Base-by-base conservation (phyloP, 768 basidiomycete genomes). In the Botryobasidium botryosum region DNA sequence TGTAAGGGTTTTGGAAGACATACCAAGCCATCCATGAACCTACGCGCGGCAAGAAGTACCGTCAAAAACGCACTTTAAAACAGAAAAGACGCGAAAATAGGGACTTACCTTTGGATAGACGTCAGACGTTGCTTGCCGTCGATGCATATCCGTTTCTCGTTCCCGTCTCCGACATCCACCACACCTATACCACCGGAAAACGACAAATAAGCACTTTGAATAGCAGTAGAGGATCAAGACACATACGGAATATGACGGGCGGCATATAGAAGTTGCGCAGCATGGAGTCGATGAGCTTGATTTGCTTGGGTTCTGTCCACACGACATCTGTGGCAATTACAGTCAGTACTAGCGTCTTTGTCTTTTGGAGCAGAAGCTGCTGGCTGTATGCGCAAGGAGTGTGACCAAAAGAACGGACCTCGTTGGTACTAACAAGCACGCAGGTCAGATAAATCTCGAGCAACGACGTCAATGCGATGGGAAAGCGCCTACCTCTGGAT, bases 111-210 rank as follows among this genome's bases (percentile, higher is more conserved):
- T 37, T 74, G 66, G 38, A 87, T 77, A 0, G 79, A 82, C 0
- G 79, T 78, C 48, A 80, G 57, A 21, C 84, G 63, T 56, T 87
- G 84, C 54, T 87, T 87, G 15, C 84, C 84, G 50, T 80, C 79
- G 21, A 67, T 57, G 51, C 64, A 56, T 13, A 69, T 51, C 2
- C 51, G 51, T 49, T 64, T 62, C 3, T 64, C 67, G 0, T 68
- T 64, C 2, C 63, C 62, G 44, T 69, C 66, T 23, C 18, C n/a
- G 32, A 40, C 43, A 23, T 36, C 40, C 13, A 46, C 24, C 5
- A 40, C n/a, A 13, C 36, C 43, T 53, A n/a, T n/a, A n/a, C n/a
- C n/a, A n/a, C n/a, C n/a, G n/a, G n/a, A n/a, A n/a, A n/a, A n/a
- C n/a, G n/a, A n/a, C n/a, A n/a, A 79, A 0, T 75, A 70, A 28